Evolutionary conservation across 1,284 basidiomycete genomes (phyloP).

Genomic region (Mycosarcoma mackinlayi): DNA sequence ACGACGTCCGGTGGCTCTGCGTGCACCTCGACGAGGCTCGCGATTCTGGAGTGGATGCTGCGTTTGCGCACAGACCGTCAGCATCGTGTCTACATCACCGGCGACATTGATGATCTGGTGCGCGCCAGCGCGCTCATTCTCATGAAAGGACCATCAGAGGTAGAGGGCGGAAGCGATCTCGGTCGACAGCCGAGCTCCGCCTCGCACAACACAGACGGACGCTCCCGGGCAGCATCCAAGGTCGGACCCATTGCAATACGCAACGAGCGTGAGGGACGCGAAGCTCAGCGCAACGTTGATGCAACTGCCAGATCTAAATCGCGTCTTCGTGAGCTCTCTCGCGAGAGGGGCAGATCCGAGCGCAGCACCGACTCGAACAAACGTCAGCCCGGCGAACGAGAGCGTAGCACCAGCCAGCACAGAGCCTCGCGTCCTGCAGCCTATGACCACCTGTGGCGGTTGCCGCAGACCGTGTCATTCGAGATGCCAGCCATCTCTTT

Average conservation of each 20-base stretch:
- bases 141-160: constrained; percentile 33
- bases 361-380: constrained; percentile 29
- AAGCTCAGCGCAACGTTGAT: constrained; percentile 38
- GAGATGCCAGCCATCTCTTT: constrained; percentile 70
- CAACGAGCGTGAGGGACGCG: constrained; percentile 38
- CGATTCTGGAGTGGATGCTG: constrained; percentile 86
- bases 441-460: constrained; percentile 75
- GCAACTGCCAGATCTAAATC: constrained; percentile 30
- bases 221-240: constrained; percentile 27
- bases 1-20: constrained; percentile 12
- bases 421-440: constrained; percentile 20
- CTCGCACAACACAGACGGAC: constrained; percentile 8
- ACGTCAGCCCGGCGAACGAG: constrained; percentile 23
- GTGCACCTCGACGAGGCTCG: constrained; percentile 72
- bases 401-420: constrained; percentile 73
- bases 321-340: constrained; percentile 43
- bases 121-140: constrained; percentile 28
- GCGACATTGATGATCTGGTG: constrained; percentile 70
- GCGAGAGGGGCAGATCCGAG: constrained; percentile 37
- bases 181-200: constrained; percentile 64
- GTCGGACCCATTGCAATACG: constrained; percentile 8
- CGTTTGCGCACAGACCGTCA: constrained; percentile 89
- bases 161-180: constrained; percentile 6
- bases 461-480: constrained; percentile 82
- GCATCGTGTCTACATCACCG: constrained; percentile 82